Percentiles rank a stretch among this genome's conserved stretches.
Evolutionary conservation across 805 yeast genomes (phyloP).

Genomic region (Cyberlindnera lachancei): DNA sequence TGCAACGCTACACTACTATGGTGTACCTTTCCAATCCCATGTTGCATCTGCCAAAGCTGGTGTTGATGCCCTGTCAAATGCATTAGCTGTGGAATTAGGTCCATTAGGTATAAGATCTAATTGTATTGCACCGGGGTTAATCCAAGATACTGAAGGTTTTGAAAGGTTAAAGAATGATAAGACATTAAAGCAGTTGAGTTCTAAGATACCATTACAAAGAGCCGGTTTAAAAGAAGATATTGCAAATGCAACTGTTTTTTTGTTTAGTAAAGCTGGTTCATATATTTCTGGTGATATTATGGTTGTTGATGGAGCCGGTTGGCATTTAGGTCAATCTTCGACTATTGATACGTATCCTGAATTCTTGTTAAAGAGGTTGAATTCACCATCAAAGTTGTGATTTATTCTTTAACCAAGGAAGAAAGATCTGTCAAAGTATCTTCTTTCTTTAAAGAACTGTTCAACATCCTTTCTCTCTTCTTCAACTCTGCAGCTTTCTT

Average conservation of each 20-base stretch:
- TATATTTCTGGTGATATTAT: slow-evolving; percentile 72
- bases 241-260: slow-evolving; percentile 78
- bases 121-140: slow-evolving; percentile 88
- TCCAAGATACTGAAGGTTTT: slow-evolving; percentile 82
- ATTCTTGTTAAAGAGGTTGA: slow-evolving; percentile 24
- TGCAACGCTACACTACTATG: slow-evolving; percentile 86
- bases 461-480: slow-evolving; percentile 50
- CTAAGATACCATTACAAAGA: slow-evolving; percentile 50
- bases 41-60: slow-evolving; percentile 97
- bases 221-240: slow-evolving; percentile 69
- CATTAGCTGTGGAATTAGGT: slow-evolving; percentile 86
- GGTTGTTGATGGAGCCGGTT: slow-evolving; percentile 85
- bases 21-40: slow-evolving; percentile 83
- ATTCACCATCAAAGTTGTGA: slow-evolving; percentile 31
- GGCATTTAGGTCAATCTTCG: slow-evolving; percentile 62
- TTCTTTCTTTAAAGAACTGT: slow-evolving; percentile 35
- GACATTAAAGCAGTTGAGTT: slow-evolving; percentile 31
- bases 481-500: slow-evolving; percentile 60
- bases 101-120: slow-evolving; percentile 81
- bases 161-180: slow-evolving; percentile 46
- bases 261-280: slow-evolving; percentile 76
- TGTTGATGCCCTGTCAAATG: slow-evolving; percentile 76
- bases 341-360: slow-evolving; percentile 33
- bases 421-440: slow-evolving; percentile 50
- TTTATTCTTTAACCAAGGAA: slow-evolving; percentile 27